Base-by-base conservation (phyloP, 2,329 filamentous ascomycete species). In the Colletotrichum costaricense region DNA sequence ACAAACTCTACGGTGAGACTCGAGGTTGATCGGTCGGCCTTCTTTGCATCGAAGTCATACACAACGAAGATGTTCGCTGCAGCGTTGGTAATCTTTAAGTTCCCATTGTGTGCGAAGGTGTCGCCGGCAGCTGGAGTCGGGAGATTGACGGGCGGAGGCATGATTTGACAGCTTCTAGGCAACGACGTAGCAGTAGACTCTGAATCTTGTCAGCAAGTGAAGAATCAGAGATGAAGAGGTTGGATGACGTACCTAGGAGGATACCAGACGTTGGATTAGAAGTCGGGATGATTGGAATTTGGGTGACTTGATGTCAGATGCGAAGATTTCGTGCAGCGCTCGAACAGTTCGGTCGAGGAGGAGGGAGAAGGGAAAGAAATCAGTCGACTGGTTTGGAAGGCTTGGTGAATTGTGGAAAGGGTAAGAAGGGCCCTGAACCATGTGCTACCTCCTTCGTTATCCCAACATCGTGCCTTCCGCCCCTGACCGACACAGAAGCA, bases 31-130 rank as follows among this genome's bases (percentile, higher is more conserved):
- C 2, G 22, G 5, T 42, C 11, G 2, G 5, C n/a, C 2, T 16
- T 24, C 14, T 33, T 14, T 1, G 46, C 12, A 42, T 42, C 46
- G 12, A 16, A n/a, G 30, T 63, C 24, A 30, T 72, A 60, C 8
- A 73, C 30, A 33, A 73, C 22, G 46, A 73, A 71, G 1, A 73
- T 14, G 12, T 73, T 70, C 14, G 66, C 33, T 5, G 66, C 67
- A 3, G 67, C 66, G 11, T 71, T 71, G 19, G n/a, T 56, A n/a
- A 73, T 35, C 5, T 24, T 56, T 24, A 71, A 42, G 19, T 38
- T 19, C 9, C 70, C 70, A 4, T 49, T 28, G 12, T 60, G 35
- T 7, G 55, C 30, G n/a, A 64, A 70, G 5, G 56, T 58, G 24
- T 73, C 70, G 46, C 70, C 70, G 5, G 38, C 16, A 6, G 58